Evolutionary conservation across 345 rosid genomes (phyloP).

Genomic region (Ceriops zippeliana): DNA sequence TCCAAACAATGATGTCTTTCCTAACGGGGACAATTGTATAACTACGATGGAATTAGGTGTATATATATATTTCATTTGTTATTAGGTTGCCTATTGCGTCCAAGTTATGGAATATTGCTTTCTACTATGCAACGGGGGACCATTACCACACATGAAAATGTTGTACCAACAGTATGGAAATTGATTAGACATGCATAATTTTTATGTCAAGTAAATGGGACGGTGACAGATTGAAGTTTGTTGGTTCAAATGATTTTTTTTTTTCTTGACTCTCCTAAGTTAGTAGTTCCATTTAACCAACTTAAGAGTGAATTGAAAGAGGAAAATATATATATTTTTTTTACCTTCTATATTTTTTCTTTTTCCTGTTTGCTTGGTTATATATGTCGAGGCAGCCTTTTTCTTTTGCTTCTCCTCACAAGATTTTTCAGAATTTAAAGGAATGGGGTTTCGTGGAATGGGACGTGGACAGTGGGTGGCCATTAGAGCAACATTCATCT

Average conservation of each 20-base stretch:
- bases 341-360: too few species aligned
- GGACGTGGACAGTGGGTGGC: background rate
- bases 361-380: constrained; percentile 8
- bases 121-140: constrained; percentile 1
- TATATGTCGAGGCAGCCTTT: constrained; percentile 11
- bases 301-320: background rate
- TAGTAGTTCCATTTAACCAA: background rate
- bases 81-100: constrained; percentile 5
- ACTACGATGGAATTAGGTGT: too few species aligned
- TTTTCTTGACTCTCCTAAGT: too few species aligned
- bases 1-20: too few species aligned
- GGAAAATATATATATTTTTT: too few species aligned
- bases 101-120: constrained; percentile 3
- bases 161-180: background rate
- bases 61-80: background rate
- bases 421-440: constrained; percentile 26
- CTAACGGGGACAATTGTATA: too few species aligned
- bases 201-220: too few species aligned
- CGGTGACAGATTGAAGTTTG: too few species aligned
- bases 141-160: background rate
- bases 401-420: constrained; percentile 26
- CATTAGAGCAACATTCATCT: background rate
- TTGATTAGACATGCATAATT: too few species aligned
- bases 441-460: background rate
- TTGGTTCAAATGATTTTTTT: too few species aligned